Conservation (phyloP, 192 early-diverging fungal species). For the Endogone sp. region DNA sequence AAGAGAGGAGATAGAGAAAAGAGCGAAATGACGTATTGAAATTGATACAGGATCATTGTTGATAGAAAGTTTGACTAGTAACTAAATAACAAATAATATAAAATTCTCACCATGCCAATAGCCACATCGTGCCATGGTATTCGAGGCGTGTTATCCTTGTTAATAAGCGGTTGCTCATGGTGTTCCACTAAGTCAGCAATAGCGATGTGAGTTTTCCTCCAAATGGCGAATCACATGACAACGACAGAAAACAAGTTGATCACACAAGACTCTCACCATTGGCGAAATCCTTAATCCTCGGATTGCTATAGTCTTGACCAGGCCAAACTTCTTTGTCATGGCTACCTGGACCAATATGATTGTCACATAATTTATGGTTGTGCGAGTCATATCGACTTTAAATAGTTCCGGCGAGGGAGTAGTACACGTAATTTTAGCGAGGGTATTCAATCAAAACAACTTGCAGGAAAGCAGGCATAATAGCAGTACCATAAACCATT, state of each 20-base stretch:
- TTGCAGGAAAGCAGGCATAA: conserved; percentile 75
- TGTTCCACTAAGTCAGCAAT: conserved; percentile 22
- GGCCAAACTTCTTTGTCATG: conserved; percentile 50
- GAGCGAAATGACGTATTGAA: background rate
- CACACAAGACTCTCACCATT: too few relatives aligned
- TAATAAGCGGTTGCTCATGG: conserved; percentile 27
- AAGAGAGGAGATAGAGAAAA: background rate
- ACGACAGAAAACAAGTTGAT: too few relatives aligned
- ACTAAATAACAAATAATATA: background rate
- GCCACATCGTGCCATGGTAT: conserved; percentile 93
- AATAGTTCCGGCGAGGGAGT: conserved; percentile 3
- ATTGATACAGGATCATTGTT: background rate
- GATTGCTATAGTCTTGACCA: conserved; percentile 88
- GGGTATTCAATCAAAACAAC: conserved; percentile 65
- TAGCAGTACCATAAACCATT: conserved; percentile 17
- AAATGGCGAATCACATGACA: background rate
- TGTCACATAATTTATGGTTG: conserved; percentile 71
- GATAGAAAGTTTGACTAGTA: background rate
- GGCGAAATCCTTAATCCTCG: conserved; percentile 75
- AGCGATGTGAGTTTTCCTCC: background rate
- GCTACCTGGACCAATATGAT: conserved; percentile 42
- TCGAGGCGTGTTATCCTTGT: conserved; percentile 46
- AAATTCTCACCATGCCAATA: conserved; percentile 54
- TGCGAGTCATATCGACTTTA: conserved; percentile 85
- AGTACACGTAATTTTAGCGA: background rate